Evolutionary conservation across 495 filamentous ascomycete species (phyloP), one percentile per base, ranked within the genome.

Genomic region (Coniosporium apollinis): DNA sequence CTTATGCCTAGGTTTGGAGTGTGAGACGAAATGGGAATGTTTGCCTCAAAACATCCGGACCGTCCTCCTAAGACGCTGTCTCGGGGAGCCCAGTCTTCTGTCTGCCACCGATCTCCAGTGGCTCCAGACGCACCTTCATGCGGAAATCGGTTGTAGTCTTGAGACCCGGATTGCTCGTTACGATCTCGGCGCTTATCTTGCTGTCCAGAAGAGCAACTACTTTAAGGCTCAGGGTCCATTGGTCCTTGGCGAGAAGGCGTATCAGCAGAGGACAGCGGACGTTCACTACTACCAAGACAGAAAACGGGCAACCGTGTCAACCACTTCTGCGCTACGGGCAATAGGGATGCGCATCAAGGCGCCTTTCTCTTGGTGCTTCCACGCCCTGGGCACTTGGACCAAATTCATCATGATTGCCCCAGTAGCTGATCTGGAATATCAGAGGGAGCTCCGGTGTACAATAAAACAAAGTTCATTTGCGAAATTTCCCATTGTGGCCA

Each of bases 401-500:
- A 74, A 74, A 38, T 73, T 72, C 46, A 44, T 66, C 16, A 52
- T 67, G 5, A 56, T 71, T 33, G 61, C 70, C 16, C 35, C 66
- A 13, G 52, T 70, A 18, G 70, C 69, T 6, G 70, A 74, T 45
- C 60, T 64, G 5, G 70, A 74, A 38, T 72, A 67, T 44, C 70
- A 74, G 39, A 51, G 69, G 31, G 70, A 74, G 33, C 56, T 72
- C 33, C 52, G 69, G 9, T 65, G 64, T 47, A 57, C 65, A 26
- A 50, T n/a, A n/a, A n/a, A n/a, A n/a, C n/a, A n/a, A n/a, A n/a
- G n/a, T n/a, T n/a, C n/a, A n/a, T n/a, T n/a, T n/a, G n/a, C n/a
- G n/a, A n/a, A n/a, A n/a, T n/a, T n/a, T n/a, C n/a, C n/a, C n/a
- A n/a, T n/a, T n/a, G n/a, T n/a, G n/a, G n/a, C n/a, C n/a, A n/a